Base-by-base conservation (phyloP, 2,329 filamentous ascomycete genomes). In the Beauveria varroae region DNA sequence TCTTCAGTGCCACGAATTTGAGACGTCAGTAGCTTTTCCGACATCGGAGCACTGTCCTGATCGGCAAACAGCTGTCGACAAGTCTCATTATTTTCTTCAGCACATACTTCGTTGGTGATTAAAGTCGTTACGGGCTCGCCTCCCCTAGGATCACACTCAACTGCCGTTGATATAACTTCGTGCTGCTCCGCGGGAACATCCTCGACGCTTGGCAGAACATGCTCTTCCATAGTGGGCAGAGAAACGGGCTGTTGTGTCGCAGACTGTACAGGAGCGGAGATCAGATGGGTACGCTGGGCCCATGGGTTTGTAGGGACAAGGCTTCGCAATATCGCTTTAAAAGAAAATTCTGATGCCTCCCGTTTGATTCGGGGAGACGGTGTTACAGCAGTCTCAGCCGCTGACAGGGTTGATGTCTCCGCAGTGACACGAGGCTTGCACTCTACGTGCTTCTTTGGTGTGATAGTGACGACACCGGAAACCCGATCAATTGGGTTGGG, bases 341-440 rank as follows among this genome's bases (percentile, higher is more conserved):
- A 57, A 18, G 68, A 66, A 40, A 65, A 66, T 3, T 63, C 64
- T 8, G 57, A 44, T 41, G 57, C 1, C n/a, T 64, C 56, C 16
- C 63, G 56, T 41, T 52, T 44, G 14, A 24, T 22, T 16, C 24
- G 22, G 22, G 50, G 41, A 26, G 41, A 47, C 8, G n/a, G 41
- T 60, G 18, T 26, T 37, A 53, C 50, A 26, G 28, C 20, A 50
- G 22, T n/a, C 50, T 16, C 5, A 18, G 44, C 6, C 63, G 66
- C 47, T 67, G 67, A 24, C 68, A 72, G 63, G 71, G 20, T 65
- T 64, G 55, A 74, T 74, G 60, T 70, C 75, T 14, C 41, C 18
- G 24, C 47, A 20, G 40, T 47, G 50, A 57, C 55, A 50, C 55
- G 10, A 37, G 16, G 14, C n/a, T n/a, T 22, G 16, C 7, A 26